Percentiles rank a stretch among this genome's conserved stretches.
Conservation (phyloP, 495 filamentous ascomycete species). For the Penicillium cinerascens region DNA sequence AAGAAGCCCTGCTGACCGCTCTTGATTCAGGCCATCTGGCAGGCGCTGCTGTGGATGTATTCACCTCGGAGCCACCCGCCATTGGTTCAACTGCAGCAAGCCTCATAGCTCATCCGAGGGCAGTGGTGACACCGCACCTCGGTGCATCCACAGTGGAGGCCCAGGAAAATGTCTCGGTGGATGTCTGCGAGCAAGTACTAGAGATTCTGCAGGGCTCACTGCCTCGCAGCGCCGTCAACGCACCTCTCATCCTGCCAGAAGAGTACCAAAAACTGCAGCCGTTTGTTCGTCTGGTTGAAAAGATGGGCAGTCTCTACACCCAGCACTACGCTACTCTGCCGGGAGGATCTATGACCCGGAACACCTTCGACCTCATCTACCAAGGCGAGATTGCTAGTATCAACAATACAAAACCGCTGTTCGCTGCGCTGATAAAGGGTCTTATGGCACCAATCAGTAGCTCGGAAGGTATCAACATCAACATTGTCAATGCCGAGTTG, state of each 20-base stretch:
- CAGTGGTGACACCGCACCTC: constrained; percentile 68
- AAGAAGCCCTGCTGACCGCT: constrained; percentile 62
- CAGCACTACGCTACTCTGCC: constrained; percentile 56
- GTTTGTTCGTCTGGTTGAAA: constrained; percentile 64
- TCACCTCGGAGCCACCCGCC: constrained; percentile 62
- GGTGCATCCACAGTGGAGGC: constrained; percentile 73
- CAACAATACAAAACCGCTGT: constrained; percentile 64
- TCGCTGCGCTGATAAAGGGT: constrained; percentile 67
- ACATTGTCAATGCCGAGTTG: constrained; percentile 70
- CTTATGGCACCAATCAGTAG: constrained; percentile 57
- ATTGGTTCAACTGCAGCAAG: constrained; percentile 47
- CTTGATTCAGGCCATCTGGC: constrained; percentile 64
- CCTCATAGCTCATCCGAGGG: constrained; percentile 58
- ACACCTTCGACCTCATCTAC: constrained; percentile 66
- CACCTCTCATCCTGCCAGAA: constrained; percentile 67
- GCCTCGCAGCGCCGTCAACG: constrained; percentile 68
- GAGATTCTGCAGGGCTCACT: constrained; percentile 61
- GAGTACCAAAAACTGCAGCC: constrained; percentile 68
- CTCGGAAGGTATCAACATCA: constrained; percentile 59
- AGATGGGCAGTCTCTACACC: constrained; percentile 66
- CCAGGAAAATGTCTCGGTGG: constrained; percentile 70
- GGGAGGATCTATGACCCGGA: constrained; percentile 34
- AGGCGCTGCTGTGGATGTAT: constrained; percentile 73
- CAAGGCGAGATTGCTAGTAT: constrained; percentile 60
- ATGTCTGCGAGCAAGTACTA: constrained; percentile 71